Conservation (phyloP, 2,329 filamentous ascomycete species). For the Diaporthe ampelina region DNA sequence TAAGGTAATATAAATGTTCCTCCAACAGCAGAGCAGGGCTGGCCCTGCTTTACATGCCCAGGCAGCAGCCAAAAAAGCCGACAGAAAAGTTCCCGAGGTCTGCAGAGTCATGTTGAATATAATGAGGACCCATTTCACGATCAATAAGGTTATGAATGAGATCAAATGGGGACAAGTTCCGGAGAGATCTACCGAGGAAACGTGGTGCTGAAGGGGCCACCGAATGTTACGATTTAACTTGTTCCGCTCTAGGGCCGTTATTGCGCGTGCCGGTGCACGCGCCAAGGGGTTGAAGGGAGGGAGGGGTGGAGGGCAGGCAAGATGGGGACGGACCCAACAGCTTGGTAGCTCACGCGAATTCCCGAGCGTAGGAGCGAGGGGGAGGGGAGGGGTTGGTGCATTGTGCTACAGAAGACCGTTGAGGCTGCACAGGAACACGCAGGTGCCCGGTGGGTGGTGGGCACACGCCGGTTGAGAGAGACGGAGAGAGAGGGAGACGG, state of each 20-base stretch:
- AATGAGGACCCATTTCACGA: not conserved
- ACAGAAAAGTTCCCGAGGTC: too few relatives aligned
- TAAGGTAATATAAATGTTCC: not conserved
- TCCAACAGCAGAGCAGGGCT: not conserved
- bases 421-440: constrained; percentile 17
- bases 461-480: constrained; percentile 4
- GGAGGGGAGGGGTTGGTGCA: constrained; percentile 10
- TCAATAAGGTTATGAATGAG: not conserved
- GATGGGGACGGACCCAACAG: constrained; percentile 29
- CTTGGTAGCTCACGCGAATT: constrained; percentile 34
- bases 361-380: constrained; percentile 22
- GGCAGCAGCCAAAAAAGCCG: constrained; percentile 1
- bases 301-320: too few relatives aligned
- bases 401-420: constrained; percentile 37
- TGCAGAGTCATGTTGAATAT: not conserved
- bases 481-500: not conserved
- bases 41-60: not conserved
- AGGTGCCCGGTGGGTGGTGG: not conserved
- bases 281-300: not conserved
- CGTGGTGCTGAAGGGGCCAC: not conserved
- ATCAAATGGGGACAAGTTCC: not conserved
- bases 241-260: constrained; percentile 5
- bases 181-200: constrained; percentile 11
- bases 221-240: constrained; percentile 3
- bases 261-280: not conserved